These are phyloP conservation scores for Cryphonectria japonica DNA, from an alignment of 2,329 filamentous ascomycete genomes.

Conservation along the genomic window DNA sequence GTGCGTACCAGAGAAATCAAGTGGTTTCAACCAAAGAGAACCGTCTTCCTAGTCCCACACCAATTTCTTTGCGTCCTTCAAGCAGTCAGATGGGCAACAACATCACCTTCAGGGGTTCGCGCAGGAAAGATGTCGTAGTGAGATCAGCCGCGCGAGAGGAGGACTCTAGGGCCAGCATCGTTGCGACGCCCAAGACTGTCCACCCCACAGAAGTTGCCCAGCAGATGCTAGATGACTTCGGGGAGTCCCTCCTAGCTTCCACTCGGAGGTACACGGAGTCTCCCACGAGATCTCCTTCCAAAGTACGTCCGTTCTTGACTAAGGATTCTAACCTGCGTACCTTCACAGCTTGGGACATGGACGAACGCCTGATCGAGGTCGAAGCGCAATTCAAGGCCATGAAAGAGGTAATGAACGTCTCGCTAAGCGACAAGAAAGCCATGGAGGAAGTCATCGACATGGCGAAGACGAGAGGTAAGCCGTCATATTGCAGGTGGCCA, in stretches of 20 bases:
- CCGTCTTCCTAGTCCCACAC: conserved; percentile 32
- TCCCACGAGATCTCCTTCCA: conserved; percentile 44
- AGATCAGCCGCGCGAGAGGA: conserved; percentile 11
- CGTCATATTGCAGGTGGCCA: neutral
- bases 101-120: conserved; percentile 36
- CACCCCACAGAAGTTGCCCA: conserved; percentile 18
- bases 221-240: conserved; percentile 33
- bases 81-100: conserved; percentile 35
- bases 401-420: conserved; percentile 71
- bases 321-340: conserved; percentile 72
- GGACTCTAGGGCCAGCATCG: conserved; percentile 26
- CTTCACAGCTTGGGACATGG: conserved; percentile 77
- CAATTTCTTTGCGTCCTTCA: conserved; percentile 30
- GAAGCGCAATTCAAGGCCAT: conserved; percentile 74
- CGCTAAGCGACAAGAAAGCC: conserved; percentile 67
- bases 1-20: conserved; percentile 45
- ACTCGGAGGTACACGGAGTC: conserved; percentile 41
- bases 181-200: conserved; percentile 39
- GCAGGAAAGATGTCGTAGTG: conserved; percentile 32
- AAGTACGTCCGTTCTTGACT: conserved; percentile 58
- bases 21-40: conserved; percentile 45
- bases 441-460: conserved; percentile 75
- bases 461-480: conserved; percentile 75
- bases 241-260: conserved; percentile 36
- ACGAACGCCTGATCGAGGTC: conserved; percentile 75